phyloP scores from a whole-genome alignment of 2,329 filamentous ascomycete species.

The Diaporthe aspalathi region DNA sequence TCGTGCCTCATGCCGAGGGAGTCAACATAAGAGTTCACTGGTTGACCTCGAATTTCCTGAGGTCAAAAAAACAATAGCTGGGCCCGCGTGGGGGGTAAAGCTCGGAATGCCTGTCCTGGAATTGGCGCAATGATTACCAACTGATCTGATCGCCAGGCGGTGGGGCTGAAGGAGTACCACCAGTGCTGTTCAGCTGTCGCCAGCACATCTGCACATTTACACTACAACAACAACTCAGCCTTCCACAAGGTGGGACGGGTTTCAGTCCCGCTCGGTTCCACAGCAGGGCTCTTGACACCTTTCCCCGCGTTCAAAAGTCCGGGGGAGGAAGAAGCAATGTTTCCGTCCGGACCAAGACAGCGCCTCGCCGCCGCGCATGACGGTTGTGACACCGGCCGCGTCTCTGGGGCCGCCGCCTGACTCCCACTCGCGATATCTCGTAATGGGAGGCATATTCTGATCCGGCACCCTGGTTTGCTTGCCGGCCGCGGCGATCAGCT shows the following conservation, averaged over 20 bases:
- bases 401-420: conserved; percentile 12
- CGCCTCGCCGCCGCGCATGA: conserved; percentile 14
- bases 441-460: background rate
- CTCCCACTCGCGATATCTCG: background rate
- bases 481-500: conserved; percentile 9
- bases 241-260: conserved; percentile 10
- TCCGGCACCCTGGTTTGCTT: background rate
- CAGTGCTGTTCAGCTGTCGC: conserved; percentile 4
- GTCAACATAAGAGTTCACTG: background rate
- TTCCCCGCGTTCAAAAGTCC: conserved; percentile 34
- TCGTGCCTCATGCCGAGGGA: background rate
- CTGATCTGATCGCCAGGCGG: conserved; percentile 18
- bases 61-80: background rate
- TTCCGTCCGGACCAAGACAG: background rate
- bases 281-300: conserved; percentile 26
- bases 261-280: conserved; percentile 23
- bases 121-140: background rate
- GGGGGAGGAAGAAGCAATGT: conserved; percentile 29
- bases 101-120: conserved; percentile 12
- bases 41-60: background rate
- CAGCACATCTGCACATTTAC: background rate
- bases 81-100: background rate
- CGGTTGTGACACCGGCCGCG: conserved; percentile 24
- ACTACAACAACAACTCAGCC: background rate
- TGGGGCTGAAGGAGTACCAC: conserved; percentile 25